These are phyloP conservation scores for Exophiala bonariae DNA, from an alignment of 2,329 filamentous ascomycete species.

Conservation along the genomic window DNA sequence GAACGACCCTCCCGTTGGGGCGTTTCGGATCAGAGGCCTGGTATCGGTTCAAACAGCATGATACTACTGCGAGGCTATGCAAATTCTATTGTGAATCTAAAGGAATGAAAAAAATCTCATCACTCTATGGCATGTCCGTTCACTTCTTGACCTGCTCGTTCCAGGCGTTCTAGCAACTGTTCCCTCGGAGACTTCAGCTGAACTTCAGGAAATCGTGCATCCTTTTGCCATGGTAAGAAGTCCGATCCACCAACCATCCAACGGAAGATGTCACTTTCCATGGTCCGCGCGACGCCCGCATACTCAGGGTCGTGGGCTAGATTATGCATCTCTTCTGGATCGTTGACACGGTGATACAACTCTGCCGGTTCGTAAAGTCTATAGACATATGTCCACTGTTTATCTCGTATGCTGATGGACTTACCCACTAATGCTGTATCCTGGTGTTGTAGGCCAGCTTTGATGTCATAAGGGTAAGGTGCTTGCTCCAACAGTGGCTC, in stretches of 20 bases:
- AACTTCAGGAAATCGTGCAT: slow-evolving; percentile 38
- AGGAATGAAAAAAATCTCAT: no score
- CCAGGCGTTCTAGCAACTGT: slow-evolving; percentile 2
- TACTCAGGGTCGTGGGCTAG: slow-evolving; percentile 39
- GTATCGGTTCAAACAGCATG: no score
- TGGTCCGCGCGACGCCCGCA: slow-evolving; percentile 19
- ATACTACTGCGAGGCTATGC: no score
- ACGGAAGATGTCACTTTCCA: slow-evolving; percentile 37
- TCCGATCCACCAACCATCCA: slow-evolving; percentile 41
- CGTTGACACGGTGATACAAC: slow-evolving; percentile 41
- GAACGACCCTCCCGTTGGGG: no score
- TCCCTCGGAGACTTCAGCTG: slow-evolving; percentile 33
- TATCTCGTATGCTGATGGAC: slow-evolving; percentile 31
- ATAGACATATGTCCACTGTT: slow-evolving; percentile 47
- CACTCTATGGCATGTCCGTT: neutral
- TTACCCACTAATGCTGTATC: slow-evolving; percentile 47
- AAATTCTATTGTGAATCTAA: no score
- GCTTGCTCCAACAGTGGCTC: slow-evolving; percentile 48
- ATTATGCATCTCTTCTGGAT: slow-evolving; percentile 45
- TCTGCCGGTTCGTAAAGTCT: slow-evolving; percentile 47
- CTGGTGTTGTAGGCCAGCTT: slow-evolving; percentile 47
- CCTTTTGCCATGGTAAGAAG: slow-evolving; percentile 38
- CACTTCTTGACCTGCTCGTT: neutral
- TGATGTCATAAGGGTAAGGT: slow-evolving; percentile 49
- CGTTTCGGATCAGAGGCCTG: no score